Evolutionary conservation across 106 monocot genomes (phyloP).

Genomic region (Posidonia australis): DNA sequence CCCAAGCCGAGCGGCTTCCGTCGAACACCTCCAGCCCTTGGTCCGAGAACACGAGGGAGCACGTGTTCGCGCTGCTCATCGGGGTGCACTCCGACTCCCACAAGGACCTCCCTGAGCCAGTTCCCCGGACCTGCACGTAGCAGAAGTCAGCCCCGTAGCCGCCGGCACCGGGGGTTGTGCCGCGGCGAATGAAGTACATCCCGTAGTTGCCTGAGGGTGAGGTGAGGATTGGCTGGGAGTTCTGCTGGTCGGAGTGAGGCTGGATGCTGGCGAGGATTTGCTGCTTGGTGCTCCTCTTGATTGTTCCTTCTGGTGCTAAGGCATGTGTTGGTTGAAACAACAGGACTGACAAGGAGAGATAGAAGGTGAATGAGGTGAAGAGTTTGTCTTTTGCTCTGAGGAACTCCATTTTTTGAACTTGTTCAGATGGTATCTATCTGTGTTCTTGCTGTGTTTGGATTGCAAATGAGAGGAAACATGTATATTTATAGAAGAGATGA

Average conservation of each 20-base stretch:
- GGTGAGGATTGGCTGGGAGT: constrained; percentile 41
- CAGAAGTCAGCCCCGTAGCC: constrained; percentile 82
- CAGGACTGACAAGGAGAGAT: too few species aligned
- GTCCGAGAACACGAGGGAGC: constrained; percentile 48
- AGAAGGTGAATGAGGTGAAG: too few species aligned
- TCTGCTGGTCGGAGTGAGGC: constrained; percentile 11
- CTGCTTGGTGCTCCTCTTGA: constrained; percentile 47
- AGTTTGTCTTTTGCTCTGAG: too few species aligned
- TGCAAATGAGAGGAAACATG: too few species aligned
- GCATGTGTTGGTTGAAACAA: too few species aligned
- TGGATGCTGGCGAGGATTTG: constrained; percentile 44
- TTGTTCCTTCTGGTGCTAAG: constrained; percentile 17
- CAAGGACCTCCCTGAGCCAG: constrained; percentile 11
- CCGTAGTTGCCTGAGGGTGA: constrained; percentile 59
- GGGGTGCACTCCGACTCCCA: constrained; percentile 81
- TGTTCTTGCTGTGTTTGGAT: too few species aligned
- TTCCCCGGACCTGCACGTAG: constrained; percentile 46
- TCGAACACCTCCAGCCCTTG: constrained; percentile 63
- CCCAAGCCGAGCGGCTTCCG: constrained; percentile 49
- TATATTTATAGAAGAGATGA: too few species aligned
- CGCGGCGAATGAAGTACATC: constrained; percentile 36
- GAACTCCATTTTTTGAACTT: too few species aligned
- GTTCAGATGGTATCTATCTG: too few species aligned
- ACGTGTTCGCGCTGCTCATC: constrained; percentile 43
- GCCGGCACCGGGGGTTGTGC: constrained; percentile 42